Evolutionary conservation across 345 rosid genomes (phyloP).

Genomic region (Acer negundo): DNA sequence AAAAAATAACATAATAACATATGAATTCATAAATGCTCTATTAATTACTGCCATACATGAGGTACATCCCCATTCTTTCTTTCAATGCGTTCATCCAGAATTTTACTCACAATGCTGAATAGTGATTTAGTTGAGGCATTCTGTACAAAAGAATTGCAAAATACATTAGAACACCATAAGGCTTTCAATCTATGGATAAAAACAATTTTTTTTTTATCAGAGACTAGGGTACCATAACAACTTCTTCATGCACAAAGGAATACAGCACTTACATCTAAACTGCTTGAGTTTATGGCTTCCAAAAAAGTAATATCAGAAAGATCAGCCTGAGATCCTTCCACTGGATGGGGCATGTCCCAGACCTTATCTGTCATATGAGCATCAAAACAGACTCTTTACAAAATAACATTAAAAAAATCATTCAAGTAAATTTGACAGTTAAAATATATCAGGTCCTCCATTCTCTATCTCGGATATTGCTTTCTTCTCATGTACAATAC

Average conservation of each 20-base stretch:
- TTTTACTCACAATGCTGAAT: constrained; percentile 56
- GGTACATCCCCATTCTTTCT: constrained; percentile 66
- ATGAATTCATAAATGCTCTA: constrained; percentile 14
- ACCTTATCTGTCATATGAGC: constrained; percentile 27
- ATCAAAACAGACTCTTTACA: constrained; percentile 21
- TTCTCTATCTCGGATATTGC: too few relatives aligned
- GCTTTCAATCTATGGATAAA: neutral
- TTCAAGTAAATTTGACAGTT: too few relatives aligned
- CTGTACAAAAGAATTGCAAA: constrained; percentile 41
- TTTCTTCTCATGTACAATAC: too few relatives aligned
- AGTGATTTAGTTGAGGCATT: constrained; percentile 70
- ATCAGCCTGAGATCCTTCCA: constrained; percentile 53
- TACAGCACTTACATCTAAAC: constrained; percentile 61
- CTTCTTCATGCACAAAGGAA: constrained; percentile 7
- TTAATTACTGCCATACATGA: constrained; percentile 55
- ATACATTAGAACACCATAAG: constrained; percentile 24
- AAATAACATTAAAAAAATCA: neutral
- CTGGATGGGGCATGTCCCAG: constrained; percentile 25
- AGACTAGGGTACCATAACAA: neutral
- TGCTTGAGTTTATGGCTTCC: constrained; percentile 64
- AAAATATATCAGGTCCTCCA: too few relatives aligned
- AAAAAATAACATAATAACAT: neutral
- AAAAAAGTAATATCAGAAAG: constrained; percentile 54
- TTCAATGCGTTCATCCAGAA: constrained; percentile 71
- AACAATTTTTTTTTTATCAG: neutral